These are phyloP conservation scores for Ramicandelaber brevisporus DNA, from an alignment of 192 early-diverging fungal genomes.

Conservation along the genomic window DNA sequence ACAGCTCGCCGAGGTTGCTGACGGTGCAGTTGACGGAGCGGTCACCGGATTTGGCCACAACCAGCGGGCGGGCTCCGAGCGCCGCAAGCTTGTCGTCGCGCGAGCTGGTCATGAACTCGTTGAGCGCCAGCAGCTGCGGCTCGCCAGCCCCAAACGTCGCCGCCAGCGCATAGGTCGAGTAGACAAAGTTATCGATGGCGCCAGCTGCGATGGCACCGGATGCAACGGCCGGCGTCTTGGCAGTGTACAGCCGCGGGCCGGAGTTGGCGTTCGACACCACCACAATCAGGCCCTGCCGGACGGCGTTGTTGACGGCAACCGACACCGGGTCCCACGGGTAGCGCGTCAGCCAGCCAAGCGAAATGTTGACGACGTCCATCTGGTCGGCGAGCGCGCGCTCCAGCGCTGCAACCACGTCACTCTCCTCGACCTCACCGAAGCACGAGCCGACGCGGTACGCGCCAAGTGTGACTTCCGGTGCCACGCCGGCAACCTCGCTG, in stretches of 20 bases:
- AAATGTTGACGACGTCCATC: slow-evolving; percentile 65
- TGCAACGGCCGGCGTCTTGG: slow-evolving; percentile 28
- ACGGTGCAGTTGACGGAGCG: too few relatives aligned
- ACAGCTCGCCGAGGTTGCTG: too few relatives aligned
- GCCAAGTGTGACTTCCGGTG: slow-evolving; percentile 53
- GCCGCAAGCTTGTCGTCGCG: too few relatives aligned
- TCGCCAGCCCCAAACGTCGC: too few relatives aligned
- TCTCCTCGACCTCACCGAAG: slow-evolving; percentile 32
- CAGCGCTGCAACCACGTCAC: slow-evolving; percentile 53
- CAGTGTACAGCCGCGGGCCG: slow-evolving; percentile 30
- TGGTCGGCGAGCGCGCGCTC: slow-evolving; percentile 35
- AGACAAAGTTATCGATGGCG: too few relatives aligned
- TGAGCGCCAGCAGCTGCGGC: too few relatives aligned
- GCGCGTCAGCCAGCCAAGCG: slow-evolving; percentile 37
- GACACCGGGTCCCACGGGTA: slow-evolving; percentile 31
- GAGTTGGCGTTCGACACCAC: slow-evolving; percentile 36
- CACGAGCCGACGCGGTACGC: slow-evolving; percentile 68
- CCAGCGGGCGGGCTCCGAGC: too few relatives aligned
- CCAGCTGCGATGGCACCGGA: slow-evolving; percentile 27
- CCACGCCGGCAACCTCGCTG: slow-evolving; percentile 44
- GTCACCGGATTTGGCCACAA: too few relatives aligned
- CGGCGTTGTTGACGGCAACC: slow-evolving; percentile 24
- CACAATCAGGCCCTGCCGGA: slow-evolving; percentile 14
- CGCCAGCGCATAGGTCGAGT: too few relatives aligned
- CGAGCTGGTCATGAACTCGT: too few relatives aligned